phyloP scores from a whole-genome alignment of 1,284 basidiomycete genomes.

The Naganishia sp. region DNA sequence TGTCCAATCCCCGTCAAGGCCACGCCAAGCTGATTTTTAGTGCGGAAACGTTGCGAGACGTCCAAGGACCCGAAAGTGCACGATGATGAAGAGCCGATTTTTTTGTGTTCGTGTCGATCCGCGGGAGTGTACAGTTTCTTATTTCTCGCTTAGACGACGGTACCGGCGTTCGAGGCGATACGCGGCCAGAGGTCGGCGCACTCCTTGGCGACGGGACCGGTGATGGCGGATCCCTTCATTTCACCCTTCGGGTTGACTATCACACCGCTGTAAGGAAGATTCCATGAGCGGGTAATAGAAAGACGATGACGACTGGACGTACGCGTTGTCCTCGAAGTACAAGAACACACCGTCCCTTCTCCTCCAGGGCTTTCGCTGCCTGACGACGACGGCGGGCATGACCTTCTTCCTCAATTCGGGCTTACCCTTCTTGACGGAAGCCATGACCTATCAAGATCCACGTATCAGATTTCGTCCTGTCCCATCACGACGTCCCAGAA shows the following conservation, averaged over 20 bases:
- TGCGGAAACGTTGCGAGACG: background rate
- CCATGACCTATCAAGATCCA: conserved; percentile 63
- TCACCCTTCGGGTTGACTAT: conserved; percentile 99
- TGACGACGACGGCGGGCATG: conserved; percentile 95
- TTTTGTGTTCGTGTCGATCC: background rate
- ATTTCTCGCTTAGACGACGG: conserved; percentile 70
- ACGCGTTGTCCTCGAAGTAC: conserved; percentile 70
- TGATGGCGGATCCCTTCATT: conserved; percentile 99
- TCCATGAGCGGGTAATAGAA: background rate
- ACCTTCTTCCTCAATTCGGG: conserved; percentile 99
- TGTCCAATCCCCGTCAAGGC: background rate
- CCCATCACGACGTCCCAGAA: background rate
- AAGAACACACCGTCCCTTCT: conserved; percentile 98
- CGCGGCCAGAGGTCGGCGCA: conserved; percentile 97
- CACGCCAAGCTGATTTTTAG: conserved; percentile 5
- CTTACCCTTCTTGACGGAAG: conserved; percentile 99
- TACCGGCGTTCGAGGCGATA: conserved; percentile 98
- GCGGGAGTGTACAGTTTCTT: background rate
- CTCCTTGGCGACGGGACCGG: conserved; percentile 69
- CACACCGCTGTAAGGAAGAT: conserved; percentile 67
- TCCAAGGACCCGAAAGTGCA: background rate
- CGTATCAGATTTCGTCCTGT: background rate
- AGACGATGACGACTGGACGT: background rate
- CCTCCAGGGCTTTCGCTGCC: conserved; percentile 98
- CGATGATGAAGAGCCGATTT: background rate